phyloP scores from a whole-genome alignment of 2,329 filamentous ascomycete species.

The Pseudogymnoascus sp. region DNA sequence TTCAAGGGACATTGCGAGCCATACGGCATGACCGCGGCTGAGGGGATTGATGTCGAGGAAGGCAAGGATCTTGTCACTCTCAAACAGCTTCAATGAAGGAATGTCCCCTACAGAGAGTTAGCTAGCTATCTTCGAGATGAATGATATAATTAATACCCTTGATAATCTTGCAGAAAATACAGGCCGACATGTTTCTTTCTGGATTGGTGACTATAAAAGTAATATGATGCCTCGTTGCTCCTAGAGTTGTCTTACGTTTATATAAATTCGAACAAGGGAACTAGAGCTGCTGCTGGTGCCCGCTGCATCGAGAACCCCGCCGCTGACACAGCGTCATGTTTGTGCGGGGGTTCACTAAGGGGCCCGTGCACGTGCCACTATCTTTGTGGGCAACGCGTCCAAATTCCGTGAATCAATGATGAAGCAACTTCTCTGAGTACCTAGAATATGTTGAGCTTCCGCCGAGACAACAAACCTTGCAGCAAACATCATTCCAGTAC shows the following conservation, averaged over 20 bases:
- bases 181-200: slow-evolving; percentile 49
- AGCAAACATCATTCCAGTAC: not conserved
- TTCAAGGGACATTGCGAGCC: slow-evolving; percentile 26
- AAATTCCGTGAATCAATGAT: not conserved
- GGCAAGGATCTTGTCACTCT: slow-evolving; percentile 85
- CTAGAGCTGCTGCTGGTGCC: not conserved
- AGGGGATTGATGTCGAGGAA: slow-evolving; percentile 95
- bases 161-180: slow-evolving; percentile 98
- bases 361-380: not conserved
- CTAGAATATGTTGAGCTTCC: not conserved
- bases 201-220: slow-evolving; percentile 5
- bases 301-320: not conserved
- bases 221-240: not conserved
- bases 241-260: not conserved
- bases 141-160: slow-evolving; percentile 51
- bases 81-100: slow-evolving; percentile 91
- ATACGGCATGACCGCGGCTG: slow-evolving; percentile 78
- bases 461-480: not conserved
- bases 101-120: slow-evolving; percentile 63
- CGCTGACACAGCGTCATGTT: slow-evolving; percentile 8
- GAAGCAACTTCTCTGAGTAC: not conserved
- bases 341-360: slow-evolving; percentile 1
- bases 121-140: slow-evolving; percentile 3
- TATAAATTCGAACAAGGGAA: slow-evolving; percentile 1
- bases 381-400: not conserved